Conservation (phyloP, 305 asterid species). For the Salvia sclarea region DNA sequence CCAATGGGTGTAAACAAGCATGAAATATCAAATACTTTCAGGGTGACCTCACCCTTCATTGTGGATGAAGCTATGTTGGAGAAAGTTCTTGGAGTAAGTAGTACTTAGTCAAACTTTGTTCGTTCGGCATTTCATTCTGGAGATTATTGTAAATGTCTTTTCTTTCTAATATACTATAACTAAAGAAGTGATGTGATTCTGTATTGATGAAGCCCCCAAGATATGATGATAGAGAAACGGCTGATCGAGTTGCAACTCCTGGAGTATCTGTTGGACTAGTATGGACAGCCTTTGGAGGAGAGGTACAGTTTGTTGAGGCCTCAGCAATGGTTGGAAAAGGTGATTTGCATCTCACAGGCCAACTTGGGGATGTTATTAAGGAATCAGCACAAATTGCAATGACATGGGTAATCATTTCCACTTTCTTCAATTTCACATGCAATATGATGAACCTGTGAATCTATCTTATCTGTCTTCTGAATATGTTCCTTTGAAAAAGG, state of each 20-base stretch:
- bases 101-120: slow-evolving; percentile 24
- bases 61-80: slow-evolving; percentile 96
- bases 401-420: slow-evolving; percentile 78
- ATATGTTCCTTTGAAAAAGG: slow-evolving; percentile 21
- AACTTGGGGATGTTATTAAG: slow-evolving; percentile 96
- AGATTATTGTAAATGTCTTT: too few species aligned
- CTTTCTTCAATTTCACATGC: slow-evolving; percentile 17
- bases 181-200: slow-evolving; percentile 28
- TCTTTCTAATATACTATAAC: slow-evolving; percentile 8
- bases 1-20: slow-evolving; percentile 84
- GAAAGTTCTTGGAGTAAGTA: slow-evolving; percentile 96
- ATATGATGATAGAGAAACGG: slow-evolving; percentile 86
- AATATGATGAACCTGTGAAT: slow-evolving; percentile 8
- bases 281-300: slow-evolving; percentile 96
- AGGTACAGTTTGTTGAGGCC: slow-evolving; percentile 98
- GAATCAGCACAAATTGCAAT: slow-evolving; percentile 99
- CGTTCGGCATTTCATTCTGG: too few species aligned
- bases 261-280: slow-evolving; percentile 96
- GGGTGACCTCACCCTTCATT: slow-evolving; percentile 62
- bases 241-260: slow-evolving; percentile 88
- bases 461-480: slow-evolving; percentile 13
- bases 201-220: slow-evolving; percentile 72
- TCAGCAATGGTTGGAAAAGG: slow-evolving; percentile 93
- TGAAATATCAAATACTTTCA: slow-evolving; percentile 75
- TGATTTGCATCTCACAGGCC: slow-evolving; percentile 96